Base-by-base conservation (phyloP, 805 yeast species). In the Starmerella bombi region DNA sequence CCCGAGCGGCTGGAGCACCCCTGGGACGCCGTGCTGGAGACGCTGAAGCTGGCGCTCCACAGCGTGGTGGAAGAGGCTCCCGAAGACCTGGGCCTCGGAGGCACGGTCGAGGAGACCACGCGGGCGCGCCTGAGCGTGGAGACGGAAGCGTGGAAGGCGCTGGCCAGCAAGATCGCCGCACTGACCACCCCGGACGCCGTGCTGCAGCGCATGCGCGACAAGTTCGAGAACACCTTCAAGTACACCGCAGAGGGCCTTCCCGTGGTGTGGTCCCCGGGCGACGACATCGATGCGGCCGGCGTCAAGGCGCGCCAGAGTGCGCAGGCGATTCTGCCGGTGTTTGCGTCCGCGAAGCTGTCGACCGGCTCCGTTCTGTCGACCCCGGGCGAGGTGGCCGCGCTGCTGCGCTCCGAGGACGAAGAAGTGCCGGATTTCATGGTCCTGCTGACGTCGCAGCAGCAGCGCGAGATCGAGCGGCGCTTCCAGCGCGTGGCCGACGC, bases 161-260 rank as follows among this genome's bases (percentile, higher is more conserved):
- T 85, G 45, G 68, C 74, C 44, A 68, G 65, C 8, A 64, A 72
- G 20, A 65, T 80, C 34, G 77, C 70, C 50, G 80, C 78, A 41
- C 69, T 71, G 49, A 59, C 81, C 36, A 69, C 74, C 22, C 79
- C 74, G 44, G 94, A 81, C 39, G 73, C 70, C 17, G 71, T 81
- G 6, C 65, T 78, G 2, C 64, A 67, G 39, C 67, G 83, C 20
- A 60, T 88, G 55, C 75, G 82, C 55, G 93, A 82, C 44, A 65
- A 73, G 43, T 88, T 91, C 62, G 96, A 88, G 51, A 82, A 76
- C 42, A 65, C 61, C 32, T 88, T 91, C 64, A 69, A 88, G 51
- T 91, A 80, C 57, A 95, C 85, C 57, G 76, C 71, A 27, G 70
- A 77, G 45, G 93, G 86, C 3, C 60, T 83, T 22, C 98, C 98